Evolutionary conservation across 2,329 filamentous ascomycete species (phyloP).

Genomic region (Pestalotiopsis sp.): DNA sequence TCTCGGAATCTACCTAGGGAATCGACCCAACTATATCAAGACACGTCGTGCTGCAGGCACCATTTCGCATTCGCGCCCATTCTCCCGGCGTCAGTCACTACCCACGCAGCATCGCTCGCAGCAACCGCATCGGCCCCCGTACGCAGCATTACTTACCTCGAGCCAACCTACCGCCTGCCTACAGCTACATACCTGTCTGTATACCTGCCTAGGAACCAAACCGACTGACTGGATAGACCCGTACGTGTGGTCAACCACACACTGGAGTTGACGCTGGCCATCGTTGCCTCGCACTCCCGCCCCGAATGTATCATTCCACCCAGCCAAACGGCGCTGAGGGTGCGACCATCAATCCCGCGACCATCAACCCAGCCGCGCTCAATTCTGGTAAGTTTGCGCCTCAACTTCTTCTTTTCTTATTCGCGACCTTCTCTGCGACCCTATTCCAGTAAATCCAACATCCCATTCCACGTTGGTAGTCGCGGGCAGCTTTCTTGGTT

Average conservation of each 20-base stretch:
- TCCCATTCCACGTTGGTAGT: too few relatives aligned
- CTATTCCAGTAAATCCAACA: too few relatives aligned
- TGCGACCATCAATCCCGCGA: slow-evolving; percentile 89
- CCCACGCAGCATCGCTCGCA: background rate
- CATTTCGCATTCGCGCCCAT: background rate
- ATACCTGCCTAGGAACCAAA: background rate
- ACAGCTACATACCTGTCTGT: slow-evolving; percentile 27
- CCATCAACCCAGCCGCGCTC: slow-evolving; percentile 66
- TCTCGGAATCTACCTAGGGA: slow-evolving; percentile 32
- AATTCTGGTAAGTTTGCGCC: slow-evolving; percentile 61
- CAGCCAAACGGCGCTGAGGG: slow-evolving; percentile 77
- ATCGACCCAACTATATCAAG: slow-evolving; percentile 58
- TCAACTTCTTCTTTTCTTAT: slow-evolving; percentile 24
- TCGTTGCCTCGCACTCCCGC: slow-evolving; percentile 38
- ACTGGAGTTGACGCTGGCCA: slow-evolving; percentile 13
- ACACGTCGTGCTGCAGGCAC: slow-evolving; percentile 60
- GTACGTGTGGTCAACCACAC: background rate
- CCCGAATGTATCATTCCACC: slow-evolving; percentile 54
- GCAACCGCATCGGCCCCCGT: too few relatives aligned
- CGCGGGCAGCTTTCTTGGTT: too few relatives aligned
- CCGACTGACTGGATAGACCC: background rate
- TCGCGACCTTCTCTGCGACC: slow-evolving; percentile 17
- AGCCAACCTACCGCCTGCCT: background rate
- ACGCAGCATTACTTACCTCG: slow-evolving; percentile 31
- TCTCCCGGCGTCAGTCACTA: background rate